These are phyloP conservation scores for Leptodontidium sp. DNA, from an alignment of 2,329 filamentous ascomycete species.

Conservation along the genomic window DNA sequence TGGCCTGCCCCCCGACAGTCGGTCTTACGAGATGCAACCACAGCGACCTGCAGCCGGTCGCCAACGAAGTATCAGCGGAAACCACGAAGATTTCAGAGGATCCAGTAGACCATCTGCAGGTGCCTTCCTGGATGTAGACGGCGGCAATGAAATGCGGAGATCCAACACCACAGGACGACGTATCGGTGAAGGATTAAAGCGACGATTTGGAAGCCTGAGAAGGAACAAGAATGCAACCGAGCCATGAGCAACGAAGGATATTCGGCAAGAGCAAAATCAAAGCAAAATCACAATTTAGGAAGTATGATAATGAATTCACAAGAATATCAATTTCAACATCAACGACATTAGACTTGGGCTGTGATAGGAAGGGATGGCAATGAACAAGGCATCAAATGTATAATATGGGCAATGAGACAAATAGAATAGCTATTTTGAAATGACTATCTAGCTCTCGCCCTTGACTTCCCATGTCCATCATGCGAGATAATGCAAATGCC, in stretches of 20 bases:
- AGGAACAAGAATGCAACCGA: constrained; percentile 47
- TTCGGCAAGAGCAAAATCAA: neutral
- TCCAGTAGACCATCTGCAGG: constrained; percentile 19
- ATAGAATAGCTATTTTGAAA: constrained; percentile 14
- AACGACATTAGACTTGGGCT: constrained; percentile 10
- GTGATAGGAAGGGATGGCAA: neutral
- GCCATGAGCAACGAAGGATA: constrained; percentile 5
- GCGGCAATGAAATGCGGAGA: constrained; percentile 35
- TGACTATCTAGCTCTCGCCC: neutral
- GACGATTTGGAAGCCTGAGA: constrained; percentile 61
- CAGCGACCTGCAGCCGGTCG: constrained; percentile 45
- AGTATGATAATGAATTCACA: constrained; percentile 13
- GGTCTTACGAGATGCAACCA: constrained; percentile 61
- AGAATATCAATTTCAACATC: constrained; percentile 12
- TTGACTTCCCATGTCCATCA: too few species aligned
- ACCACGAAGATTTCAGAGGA: constrained; percentile 19
- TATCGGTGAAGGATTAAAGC: constrained; percentile 60
- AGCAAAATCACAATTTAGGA: neutral
- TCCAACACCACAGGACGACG: constrained; percentile 51
- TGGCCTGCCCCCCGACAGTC: constrained; percentile 42
- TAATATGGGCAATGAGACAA: constrained; percentile 17
- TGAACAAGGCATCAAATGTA: constrained; percentile 15
- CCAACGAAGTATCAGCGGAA: constrained; percentile 55
- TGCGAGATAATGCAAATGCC: too few species aligned
- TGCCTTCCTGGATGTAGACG: constrained; percentile 27